Percentiles rank a stretch among this genome's conserved stretches.
phyloP scores from a whole-genome alignment of 257 asterid species.

The Solanum tarijense region DNA sequence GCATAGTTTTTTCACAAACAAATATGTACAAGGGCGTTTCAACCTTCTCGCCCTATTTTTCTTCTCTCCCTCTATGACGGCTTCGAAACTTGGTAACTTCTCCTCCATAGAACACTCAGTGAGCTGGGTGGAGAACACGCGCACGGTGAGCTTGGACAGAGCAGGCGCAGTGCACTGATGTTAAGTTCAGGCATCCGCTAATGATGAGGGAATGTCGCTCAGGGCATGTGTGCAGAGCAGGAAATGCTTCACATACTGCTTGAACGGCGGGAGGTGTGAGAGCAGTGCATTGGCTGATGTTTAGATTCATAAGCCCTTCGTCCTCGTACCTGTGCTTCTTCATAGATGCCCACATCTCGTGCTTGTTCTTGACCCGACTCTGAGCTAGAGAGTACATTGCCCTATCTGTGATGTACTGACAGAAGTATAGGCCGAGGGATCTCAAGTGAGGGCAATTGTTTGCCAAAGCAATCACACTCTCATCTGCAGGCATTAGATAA shows the following conservation, averaged over 20 bases:
- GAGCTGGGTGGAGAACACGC: constrained; percentile 55
- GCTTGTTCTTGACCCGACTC: constrained; percentile 53
- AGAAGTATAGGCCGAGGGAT: constrained; percentile 80
- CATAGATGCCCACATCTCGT: constrained; percentile 44
- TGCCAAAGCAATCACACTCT: constrained; percentile 79
- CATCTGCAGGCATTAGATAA: constrained; percentile 39
- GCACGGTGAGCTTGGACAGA: constrained; percentile 57
- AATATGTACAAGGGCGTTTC: background rate
- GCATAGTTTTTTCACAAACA: background rate
- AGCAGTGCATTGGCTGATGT: constrained; percentile 97
- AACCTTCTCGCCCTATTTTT: background rate
- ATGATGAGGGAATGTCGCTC: constrained; percentile 81
- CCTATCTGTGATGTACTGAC: constrained; percentile 80
- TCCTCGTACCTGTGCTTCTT: constrained; percentile 60
- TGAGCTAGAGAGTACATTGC: constrained; percentile 94
- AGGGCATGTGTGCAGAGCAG: constrained; percentile 85
- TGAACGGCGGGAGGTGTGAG: constrained; percentile 97
- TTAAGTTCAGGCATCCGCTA: constrained; percentile 81
- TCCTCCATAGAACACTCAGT: constrained; percentile 14
- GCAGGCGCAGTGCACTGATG: constrained; percentile 85
- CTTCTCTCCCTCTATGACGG: background rate
- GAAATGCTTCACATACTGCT: constrained; percentile 89
- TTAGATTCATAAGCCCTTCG: constrained; percentile 79
- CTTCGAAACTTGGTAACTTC: background rate
- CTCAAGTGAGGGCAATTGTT: constrained; percentile 66